Base-by-base conservation (phyloP, 495 filamentous ascomycete genomes). In the Baudoinia panamericana region DNA sequence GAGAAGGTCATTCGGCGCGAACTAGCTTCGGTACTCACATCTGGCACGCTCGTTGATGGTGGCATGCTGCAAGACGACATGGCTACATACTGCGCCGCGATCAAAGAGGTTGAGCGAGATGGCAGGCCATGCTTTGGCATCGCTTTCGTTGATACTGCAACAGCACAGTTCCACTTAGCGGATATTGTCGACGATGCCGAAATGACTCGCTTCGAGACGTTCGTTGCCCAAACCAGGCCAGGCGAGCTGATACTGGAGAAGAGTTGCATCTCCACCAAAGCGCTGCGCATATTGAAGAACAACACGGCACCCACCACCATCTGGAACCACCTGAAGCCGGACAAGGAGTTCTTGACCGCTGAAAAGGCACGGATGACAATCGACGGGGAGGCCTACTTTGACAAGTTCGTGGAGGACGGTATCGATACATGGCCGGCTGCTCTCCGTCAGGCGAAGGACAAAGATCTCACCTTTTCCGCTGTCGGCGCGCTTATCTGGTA, bases 21-120 rank as follows among this genome's bases (percentile, higher is more conserved):
- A 62, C 69, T 99, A 20, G 73, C 84, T 6, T 87, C 82, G 54
- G 84, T 99, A 25, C 70, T 96, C 12, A 99, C 92, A 0, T 71
- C 74, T 6, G 92, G 90, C 21, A 99, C 92, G 9, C 70, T 99
- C 9, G 87, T 96, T 27, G 92, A 99, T 38, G 84, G 81, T 11
- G 78, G 79, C 46, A 96, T 99, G 92, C 75, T 99, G 15, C 86
- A 95, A 58, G 86, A 95, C 56, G 92, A 96, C 55, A 93, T 93
- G 78, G 85, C 90, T 2, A 92, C 84, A 0, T 99, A 80, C 60
- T 99, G 92, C 62, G 84, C 88, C 39, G 83, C 92, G 2, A 90
- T 99, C 60, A 96, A 96, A 59, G 88, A 96, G 56, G 75, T 73
- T 0, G 68, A 82, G 15, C 62, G 78, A 2, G 80, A 87, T 39